These are phyloP conservation scores for Hamamelis virginiana DNA, from an alignment of 164 flowering plant species.

Conservation along the genomic window DNA sequence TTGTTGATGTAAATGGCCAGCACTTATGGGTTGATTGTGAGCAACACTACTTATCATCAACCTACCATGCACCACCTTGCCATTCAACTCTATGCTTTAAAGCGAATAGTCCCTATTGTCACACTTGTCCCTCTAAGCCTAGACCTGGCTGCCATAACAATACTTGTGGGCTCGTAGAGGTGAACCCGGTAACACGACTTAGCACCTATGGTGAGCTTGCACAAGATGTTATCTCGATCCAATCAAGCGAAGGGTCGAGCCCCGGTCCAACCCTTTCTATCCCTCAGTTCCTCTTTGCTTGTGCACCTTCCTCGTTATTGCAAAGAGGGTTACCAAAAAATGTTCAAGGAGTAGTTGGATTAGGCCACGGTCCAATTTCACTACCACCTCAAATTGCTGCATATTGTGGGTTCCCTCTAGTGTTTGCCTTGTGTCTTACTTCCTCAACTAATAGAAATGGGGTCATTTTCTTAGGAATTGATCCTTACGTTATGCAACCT, in stretches of 20 bases:
- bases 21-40: slow-evolving; percentile 36
- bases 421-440: slow-evolving; percentile 18
- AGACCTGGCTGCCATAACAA: slow-evolving; percentile 33
- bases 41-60: slow-evolving; percentile 22
- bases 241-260: slow-evolving; percentile 15
- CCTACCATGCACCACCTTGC: slow-evolving; percentile 28
- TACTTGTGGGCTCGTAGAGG: slow-evolving; percentile 24
- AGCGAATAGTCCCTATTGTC: slow-evolving; percentile 20
- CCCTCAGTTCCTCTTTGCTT: slow-evolving; percentile 29
- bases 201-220: slow-evolving; percentile 25
- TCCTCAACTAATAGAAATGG: slow-evolving; percentile 11
- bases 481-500: slow-evolving; percentile 4
- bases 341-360: slow-evolving; percentile 32
- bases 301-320: slow-evolving; percentile 27
- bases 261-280: slow-evolving; percentile 14
- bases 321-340: slow-evolving; percentile 20
- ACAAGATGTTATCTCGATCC: slow-evolving; percentile 27
- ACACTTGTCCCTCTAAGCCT: slow-evolving; percentile 18
- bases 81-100: slow-evolving; percentile 31
- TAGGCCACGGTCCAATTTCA: slow-evolving; percentile 25
- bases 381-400: slow-evolving; percentile 32
- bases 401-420: slow-evolving; percentile 19
- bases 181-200: slow-evolving; percentile 24
- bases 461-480: slow-evolving; percentile 25
- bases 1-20: slow-evolving; percentile 36